These are phyloP conservation scores for Fusarium sp. DNA, from an alignment of 2,329 filamentous ascomycete genomes.

Conservation along the genomic window DNA sequence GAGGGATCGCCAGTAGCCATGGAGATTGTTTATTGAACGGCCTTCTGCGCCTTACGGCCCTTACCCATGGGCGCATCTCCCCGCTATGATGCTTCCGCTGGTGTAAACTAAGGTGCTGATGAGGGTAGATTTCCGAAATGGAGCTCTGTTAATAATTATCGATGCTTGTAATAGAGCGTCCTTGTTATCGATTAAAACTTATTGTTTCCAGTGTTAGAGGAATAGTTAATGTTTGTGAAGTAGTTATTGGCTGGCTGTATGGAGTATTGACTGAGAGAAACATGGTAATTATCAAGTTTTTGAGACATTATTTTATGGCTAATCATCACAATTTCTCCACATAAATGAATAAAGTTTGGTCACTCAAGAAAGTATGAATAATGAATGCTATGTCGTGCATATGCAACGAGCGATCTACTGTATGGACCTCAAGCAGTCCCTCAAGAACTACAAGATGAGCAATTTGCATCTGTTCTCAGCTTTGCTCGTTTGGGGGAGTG, in stretches of 20 bases:
- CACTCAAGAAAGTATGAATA: slow-evolving; percentile 32
- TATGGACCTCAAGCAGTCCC: slow-evolving; percentile 3
- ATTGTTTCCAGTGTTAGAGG: slow-evolving; percentile 7
- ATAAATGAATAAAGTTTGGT: slow-evolving; percentile 29
- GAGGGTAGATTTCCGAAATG: slow-evolving; percentile 30
- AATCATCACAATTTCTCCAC: slow-evolving; percentile 21
- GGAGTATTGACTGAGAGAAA: slow-evolving; percentile 6
- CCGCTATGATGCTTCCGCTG: slow-evolving; percentile 32
- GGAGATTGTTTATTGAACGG: slow-evolving; percentile 41
- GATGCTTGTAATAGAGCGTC: slow-evolving; percentile 2
- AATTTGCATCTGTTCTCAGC: slow-evolving; percentile 16
- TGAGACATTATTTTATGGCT: slow-evolving; percentile 18
- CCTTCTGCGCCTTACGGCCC: background rate
- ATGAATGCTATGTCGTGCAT: slow-evolving; percentile 35
- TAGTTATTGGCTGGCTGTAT: background rate
- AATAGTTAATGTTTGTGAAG: slow-evolving; percentile 1
- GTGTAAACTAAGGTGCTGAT: slow-evolving; percentile 24
- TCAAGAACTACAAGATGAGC: slow-evolving; percentile 11
- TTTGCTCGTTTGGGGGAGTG: slow-evolving; percentile 14
- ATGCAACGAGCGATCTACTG: slow-evolving; percentile 30
- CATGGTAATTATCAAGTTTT: background rate
- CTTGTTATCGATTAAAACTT: slow-evolving; percentile 1
- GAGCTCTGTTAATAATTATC: slow-evolving; percentile 23
- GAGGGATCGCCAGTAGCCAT: slow-evolving; percentile 29
- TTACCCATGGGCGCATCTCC: slow-evolving; percentile 34